These are phyloP conservation scores for Cryptococcus jaspeensis DNA, from an alignment of 1,284 basidiomycete genomes.

Conservation along the genomic window DNA sequence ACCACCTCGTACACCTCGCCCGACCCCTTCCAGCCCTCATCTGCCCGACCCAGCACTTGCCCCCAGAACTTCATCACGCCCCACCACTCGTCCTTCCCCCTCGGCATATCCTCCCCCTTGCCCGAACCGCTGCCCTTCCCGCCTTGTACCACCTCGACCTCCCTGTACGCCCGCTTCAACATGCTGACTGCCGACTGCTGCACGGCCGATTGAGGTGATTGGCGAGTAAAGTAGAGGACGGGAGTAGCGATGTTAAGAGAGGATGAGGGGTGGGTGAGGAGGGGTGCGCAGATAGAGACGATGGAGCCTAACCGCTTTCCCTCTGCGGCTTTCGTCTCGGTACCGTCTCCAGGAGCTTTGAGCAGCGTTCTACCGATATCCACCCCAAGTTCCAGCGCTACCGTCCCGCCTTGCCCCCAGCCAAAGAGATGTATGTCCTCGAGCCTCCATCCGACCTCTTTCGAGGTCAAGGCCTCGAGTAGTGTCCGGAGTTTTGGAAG, in stretches of 20 bases:
- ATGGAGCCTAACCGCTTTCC: slow-evolving; percentile 60
- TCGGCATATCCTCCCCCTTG: slow-evolving; percentile 66
- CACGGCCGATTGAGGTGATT: slow-evolving; percentile 49
- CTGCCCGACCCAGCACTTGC: slow-evolving; percentile 60
- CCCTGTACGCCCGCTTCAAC: slow-evolving; percentile 62
- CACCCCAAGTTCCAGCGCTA: slow-evolving; percentile 68
- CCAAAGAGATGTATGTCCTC: slow-evolving; percentile 79
- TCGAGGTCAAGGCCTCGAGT: slow-evolving; percentile 59
- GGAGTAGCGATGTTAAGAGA: slow-evolving; percentile 60
- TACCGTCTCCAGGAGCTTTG: neutral
- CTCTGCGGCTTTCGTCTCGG: neutral
- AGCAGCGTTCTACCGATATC: slow-evolving; percentile 21
- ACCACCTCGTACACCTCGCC: slow-evolving; percentile 73
- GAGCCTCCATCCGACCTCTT: slow-evolving; percentile 60
- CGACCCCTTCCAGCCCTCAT: slow-evolving; percentile 52
- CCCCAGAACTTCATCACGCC: slow-evolving; percentile 86
- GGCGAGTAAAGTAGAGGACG: slow-evolving; percentile 62
- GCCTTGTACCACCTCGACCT: slow-evolving; percentile 53
- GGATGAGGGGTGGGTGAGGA: slow-evolving; percentile 72
- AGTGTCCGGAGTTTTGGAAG: slow-evolving; percentile 56
- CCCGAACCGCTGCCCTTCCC: slow-evolving; percentile 41
- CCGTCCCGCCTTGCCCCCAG: slow-evolving; percentile 82
- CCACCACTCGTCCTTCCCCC: slow-evolving; percentile 72
- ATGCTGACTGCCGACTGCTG: slow-evolving; percentile 50
- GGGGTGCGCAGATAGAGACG: slow-evolving; percentile 65